Base-by-base conservation (phyloP, 352 stramenopile genomes). In the Pythium rishiriense region DNA sequence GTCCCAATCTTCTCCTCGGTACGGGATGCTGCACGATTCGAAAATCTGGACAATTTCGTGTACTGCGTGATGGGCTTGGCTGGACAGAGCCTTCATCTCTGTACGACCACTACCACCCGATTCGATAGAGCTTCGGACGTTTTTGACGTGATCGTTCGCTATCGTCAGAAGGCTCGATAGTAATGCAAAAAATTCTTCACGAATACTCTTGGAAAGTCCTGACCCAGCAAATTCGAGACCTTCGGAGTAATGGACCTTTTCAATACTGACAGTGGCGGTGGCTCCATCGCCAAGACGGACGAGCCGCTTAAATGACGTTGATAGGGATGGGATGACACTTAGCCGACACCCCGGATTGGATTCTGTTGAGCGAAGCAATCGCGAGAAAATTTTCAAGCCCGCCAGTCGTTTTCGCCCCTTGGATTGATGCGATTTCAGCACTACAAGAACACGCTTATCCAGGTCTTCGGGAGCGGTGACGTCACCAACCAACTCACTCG, bases 1-100 rank as follows among this genome's bases (percentile, higher is more conserved):
- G 4, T 77, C 57, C 84, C 87, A 94, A 55, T 96, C 87, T 10
- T 75, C 62, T 3, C 62, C 63, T 29, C 52, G 64, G 49, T 88
- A 96, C 2, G 87, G 87, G n/a, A 96, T 76, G 28, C 85, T 91
- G 45, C 81, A 94, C 35, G 77, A 74, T 42, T 96, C 87, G 31
- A 96, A 62, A 9, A 90, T 76, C 21, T 93, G 69, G 19, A 94
- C 68, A 15, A 93, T 79, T 41, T 92, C 84, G 12, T 89, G 75
- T 10, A 91, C 76, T 19, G 75, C 73, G 64, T 70, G 41, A n/a
- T 89, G 77, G 17, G 93, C 43, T 54, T 74, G 77, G 50, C 15
- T 46, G 56, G 60, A 89, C 48, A 49, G 41, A n/a, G 45, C 24
- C 29, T 62, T 64, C 7, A 64, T 41, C 21, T 62, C 49, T 22